Evolutionary conservation across 805 yeast genomes (phyloP).

Genomic region (Lipomyces mesembrius): DNA sequence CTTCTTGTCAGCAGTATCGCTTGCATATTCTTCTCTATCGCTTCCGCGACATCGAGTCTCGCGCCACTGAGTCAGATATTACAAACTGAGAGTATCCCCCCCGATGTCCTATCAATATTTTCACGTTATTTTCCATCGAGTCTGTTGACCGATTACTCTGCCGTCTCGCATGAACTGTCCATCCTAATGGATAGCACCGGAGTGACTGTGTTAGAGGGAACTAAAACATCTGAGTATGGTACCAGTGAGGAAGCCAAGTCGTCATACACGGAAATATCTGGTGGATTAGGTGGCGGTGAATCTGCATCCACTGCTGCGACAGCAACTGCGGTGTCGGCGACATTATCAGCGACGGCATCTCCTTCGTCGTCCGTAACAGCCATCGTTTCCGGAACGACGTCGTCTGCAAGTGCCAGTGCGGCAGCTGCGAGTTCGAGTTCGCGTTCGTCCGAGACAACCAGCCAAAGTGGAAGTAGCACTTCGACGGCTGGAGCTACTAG

Average conservation of each 20-base stretch:
- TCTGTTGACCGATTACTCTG: slow-evolving; percentile 18
- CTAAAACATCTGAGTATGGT: background rate
- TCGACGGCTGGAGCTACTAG: background rate
- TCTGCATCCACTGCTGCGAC: background rate
- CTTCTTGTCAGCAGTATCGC: background rate
- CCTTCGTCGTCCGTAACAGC: background rate
- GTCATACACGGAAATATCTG: background rate
- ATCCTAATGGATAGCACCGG: slow-evolving; percentile 16
- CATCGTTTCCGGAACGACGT: background rate
- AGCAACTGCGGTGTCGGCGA: background rate
- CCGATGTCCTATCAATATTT: slow-evolving; percentile 29
- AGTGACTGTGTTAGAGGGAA: slow-evolving; percentile 7
- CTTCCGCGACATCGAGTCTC: slow-evolving; percentile 11
- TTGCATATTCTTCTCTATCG: background rate
- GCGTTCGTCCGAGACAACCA: background rate
- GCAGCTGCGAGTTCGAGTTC: background rate
- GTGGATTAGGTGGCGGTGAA: background rate
- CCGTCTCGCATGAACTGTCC: slow-evolving; percentile 19
- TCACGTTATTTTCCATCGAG: slow-evolving; percentile 28
- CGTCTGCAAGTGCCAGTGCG: background rate
- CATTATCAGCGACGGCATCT: background rate
- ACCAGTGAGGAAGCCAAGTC: background rate
- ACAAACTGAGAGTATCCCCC: slow-evolving; percentile 12
- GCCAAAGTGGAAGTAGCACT: background rate
- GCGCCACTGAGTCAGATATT: slow-evolving; percentile 12